These are phyloP conservation scores for Thuidium tamariscinum DNA, from an alignment of 225 moss, liverwort and hornwort species.

Conservation along the genomic window DNA sequence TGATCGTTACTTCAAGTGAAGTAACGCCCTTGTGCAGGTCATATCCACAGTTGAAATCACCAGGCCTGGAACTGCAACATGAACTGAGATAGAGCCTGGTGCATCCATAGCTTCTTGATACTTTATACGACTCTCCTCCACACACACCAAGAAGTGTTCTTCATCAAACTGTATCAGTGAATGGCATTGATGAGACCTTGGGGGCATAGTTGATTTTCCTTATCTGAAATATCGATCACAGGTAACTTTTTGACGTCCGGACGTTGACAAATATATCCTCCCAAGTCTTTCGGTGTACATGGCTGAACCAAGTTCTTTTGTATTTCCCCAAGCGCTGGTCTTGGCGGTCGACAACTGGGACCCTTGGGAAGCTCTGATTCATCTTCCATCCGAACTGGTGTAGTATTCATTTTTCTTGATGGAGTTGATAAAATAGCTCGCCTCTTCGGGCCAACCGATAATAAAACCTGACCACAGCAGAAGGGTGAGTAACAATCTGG, in stretches of 20 bases:
- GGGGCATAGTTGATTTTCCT: slow-evolving; percentile 11
- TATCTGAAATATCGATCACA: not conserved
- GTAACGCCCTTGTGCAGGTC: not conserved
- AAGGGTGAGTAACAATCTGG: not conserved
- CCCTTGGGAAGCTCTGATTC: not conserved
- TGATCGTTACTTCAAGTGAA: not conserved
- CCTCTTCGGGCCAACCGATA: slow-evolving; percentile 3
- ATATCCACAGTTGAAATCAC: not conserved
- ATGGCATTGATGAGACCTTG: not conserved
- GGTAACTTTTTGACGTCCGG: not conserved
- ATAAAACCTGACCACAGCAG: slow-evolving; percentile 7
- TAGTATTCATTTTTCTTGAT: not conserved
- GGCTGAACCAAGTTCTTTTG: slow-evolving; percentile 1
- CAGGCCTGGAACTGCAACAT: not conserved
- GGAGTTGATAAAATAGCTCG: not conserved
- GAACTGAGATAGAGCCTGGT: not conserved
- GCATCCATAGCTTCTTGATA: not conserved
- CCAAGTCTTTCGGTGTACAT: not conserved
- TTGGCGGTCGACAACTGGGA: slow-evolving; percentile 7
- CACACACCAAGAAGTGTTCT: not conserved
- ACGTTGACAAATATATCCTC: not conserved
- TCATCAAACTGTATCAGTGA: not conserved
- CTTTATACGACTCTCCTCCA: not conserved
- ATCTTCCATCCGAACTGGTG: not conserved
- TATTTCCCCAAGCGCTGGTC: slow-evolving; percentile 5